phyloP scores from a whole-genome alignment of 2,329 filamentous ascomycete species.

The Mycosphaerella arachidis region DNA sequence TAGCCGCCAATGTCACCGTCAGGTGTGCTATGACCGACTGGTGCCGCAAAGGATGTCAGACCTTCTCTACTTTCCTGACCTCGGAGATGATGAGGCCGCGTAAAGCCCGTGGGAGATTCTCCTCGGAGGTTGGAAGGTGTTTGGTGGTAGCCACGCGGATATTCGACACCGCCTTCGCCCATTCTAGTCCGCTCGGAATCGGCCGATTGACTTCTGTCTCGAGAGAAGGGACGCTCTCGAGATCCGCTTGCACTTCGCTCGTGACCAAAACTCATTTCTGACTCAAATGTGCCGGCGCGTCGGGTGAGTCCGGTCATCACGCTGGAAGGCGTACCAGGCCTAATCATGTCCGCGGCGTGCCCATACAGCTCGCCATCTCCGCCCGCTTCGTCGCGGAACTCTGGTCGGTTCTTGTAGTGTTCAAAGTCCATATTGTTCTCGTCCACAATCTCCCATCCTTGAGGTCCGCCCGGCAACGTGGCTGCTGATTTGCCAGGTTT shows the following conservation, averaged over 20 bases:
- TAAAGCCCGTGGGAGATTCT: constrained; percentile 35
- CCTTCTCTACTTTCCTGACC: constrained; percentile 23
- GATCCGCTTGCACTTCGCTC: constrained; percentile 10
- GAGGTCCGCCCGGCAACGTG: constrained; percentile 11
- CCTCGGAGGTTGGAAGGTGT: constrained; percentile 41
- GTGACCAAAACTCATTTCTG: constrained; percentile 19
- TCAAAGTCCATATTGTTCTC: constrained; percentile 84
- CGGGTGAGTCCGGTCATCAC: constrained; percentile 32
- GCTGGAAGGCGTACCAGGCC: constrained; percentile 59
- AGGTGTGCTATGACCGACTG: constrained; percentile 17
- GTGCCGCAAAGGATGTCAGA: constrained; percentile 16
- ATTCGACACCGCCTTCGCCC: constrained; percentile 35
- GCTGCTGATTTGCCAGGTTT: constrained; percentile 55
- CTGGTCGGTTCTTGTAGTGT: constrained; percentile 83
- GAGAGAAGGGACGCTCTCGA: constrained; percentile 4
- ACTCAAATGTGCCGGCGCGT: constrained; percentile 28
- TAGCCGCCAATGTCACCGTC: constrained; percentile 23
- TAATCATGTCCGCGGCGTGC: constrained; percentile 53
- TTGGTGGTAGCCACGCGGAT: constrained; percentile 46
- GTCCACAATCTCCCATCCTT: constrained; percentile 77
- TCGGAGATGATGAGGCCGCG: constrained; percentile 4
- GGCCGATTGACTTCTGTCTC: constrained; percentile 26
- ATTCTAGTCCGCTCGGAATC: constrained; percentile 31
- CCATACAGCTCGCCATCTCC: constrained; percentile 60
- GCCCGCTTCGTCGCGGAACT: constrained; percentile 84